Evolutionary conservation across 192 early-diverging fungal species (phyloP).

Genomic region (Linnemannia zychae): DNA sequence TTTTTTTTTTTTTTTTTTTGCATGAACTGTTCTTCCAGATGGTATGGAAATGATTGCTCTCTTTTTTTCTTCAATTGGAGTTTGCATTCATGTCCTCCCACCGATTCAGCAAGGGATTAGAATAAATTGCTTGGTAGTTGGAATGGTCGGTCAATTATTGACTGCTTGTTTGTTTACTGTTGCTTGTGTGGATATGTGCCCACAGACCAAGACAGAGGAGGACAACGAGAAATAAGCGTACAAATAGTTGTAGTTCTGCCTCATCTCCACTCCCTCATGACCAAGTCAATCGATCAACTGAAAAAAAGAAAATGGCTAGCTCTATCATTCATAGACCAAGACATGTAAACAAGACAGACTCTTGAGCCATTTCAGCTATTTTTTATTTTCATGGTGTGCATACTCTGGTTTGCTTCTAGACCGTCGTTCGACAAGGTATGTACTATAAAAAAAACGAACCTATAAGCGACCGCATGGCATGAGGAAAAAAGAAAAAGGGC

Average conservation of each 20-base stretch:
- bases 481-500: neutral
- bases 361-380: neutral
- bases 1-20: neutral
- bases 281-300: no score
- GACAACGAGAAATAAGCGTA: no score
- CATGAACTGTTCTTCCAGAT: neutral
- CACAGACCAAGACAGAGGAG: no score
- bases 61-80: neutral
- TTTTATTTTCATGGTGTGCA: neutral
- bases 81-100: neutral
- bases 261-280: no score
- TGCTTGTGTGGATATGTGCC: no score
- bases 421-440: no score
- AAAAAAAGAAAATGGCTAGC: no score
- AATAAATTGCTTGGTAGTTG: no score
- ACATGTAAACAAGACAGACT: neutral
- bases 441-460: neutral
- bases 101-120: neutral
- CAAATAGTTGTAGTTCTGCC: no score
- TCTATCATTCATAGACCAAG: no score
- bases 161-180: no score
- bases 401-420: neutral
- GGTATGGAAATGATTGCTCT: neutral
- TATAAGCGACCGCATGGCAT: neutral
- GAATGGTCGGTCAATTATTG: no score